Evolutionary conservation across 768 basidiomycete genomes (phyloP).

Genomic region (Suillus occidentalis): DNA sequence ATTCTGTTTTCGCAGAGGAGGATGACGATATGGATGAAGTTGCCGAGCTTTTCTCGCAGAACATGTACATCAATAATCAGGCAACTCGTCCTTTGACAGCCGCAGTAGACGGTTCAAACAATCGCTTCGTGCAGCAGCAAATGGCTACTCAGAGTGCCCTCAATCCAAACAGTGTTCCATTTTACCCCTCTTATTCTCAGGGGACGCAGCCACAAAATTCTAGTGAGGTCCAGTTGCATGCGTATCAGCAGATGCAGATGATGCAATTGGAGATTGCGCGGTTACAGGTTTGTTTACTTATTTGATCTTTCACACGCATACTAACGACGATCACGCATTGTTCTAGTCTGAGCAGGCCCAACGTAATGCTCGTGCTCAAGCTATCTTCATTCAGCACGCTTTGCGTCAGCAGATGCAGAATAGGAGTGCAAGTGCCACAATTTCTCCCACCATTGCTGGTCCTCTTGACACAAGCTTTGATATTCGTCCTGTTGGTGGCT

Average conservation of each 20-base stretch:
- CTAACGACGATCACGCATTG: constrained; percentile 12
- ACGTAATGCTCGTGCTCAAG: constrained; percentile 59
- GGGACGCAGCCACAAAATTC: constrained; percentile 40
- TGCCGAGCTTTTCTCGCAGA: constrained; percentile 53
- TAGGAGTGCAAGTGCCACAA: constrained; percentile 51
- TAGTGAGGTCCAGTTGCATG: constrained; percentile 53
- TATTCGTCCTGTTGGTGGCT: constrained; percentile 53
- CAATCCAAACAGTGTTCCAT: constrained; percentile 52
- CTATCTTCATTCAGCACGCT: constrained; percentile 64
- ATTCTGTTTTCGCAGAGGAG: constrained; percentile 47
- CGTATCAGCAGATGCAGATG: constrained; percentile 75
- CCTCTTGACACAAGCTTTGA: constrained; percentile 66
- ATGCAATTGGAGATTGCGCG: constrained; percentile 81
- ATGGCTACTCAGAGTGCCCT: constrained; percentile 50
- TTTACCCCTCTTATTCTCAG: constrained; percentile 43
- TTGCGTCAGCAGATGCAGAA: constrained; percentile 49
- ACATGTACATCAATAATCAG: constrained; percentile 50
- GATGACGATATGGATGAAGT: constrained; percentile 58
- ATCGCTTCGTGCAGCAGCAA: constrained; percentile 66
- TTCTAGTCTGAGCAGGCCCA: constrained; percentile 66
- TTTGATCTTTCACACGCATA: constrained; percentile 5
- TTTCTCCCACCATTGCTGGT: constrained; percentile 72
- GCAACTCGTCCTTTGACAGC: constrained; percentile 63
- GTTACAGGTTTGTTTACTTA: constrained; percentile 60
- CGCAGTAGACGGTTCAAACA: constrained; percentile 66